Evolutionary conservation across 1,284 basidiomycete species (phyloP), one percentile per base, ranked within the genome.

Genomic region (Ustilago trichophora): DNA sequence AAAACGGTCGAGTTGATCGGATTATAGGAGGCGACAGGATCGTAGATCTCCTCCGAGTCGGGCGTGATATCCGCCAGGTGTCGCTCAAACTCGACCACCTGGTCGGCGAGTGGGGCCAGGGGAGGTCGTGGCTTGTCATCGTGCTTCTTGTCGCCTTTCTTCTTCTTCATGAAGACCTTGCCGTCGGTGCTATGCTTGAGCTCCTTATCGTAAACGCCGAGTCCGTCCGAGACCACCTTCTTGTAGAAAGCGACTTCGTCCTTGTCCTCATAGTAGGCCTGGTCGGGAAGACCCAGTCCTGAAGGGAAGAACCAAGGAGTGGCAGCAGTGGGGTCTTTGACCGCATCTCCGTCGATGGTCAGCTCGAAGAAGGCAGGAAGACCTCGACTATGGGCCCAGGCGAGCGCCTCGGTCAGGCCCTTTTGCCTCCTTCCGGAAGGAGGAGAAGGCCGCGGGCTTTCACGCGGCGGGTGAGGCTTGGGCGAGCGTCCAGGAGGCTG

Each of bases 191-290:
- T 72, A 15, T 77, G 58, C 46, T 72, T 73, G 27, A 43, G 47
- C 26, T 86, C 74, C 13, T 73, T 84, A 15, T 85, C 86, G n/a
- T 93, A 83, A 7, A 86, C 84, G 9, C 85, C 72, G 16, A 96
- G 85, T 10, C 94, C 85, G 18, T 87, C 85, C 69, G 88, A 85
- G 21, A 95, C 83, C 15, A 91, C 88, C 36, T 85, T 84, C 64
- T 86, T 85, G 82, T 97, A 97, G 11, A 91, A 83, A 21, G 87
- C 85, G 19, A 88, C 82, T 40, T 92, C 87, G 0, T 85, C 84
- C 50, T 88, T 84, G 62, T 98, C 94, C 42, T 90, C 86, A 81
- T 93, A 98, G 82, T 98, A 97, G 83, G 94, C 91, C 88, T 94
- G 93, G 35, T 93, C 88, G 1, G 94, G 94, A 12, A 98, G 87